Conservation (phyloP, 148 eudicot species). For the Persicaria maculosa region DNA sequence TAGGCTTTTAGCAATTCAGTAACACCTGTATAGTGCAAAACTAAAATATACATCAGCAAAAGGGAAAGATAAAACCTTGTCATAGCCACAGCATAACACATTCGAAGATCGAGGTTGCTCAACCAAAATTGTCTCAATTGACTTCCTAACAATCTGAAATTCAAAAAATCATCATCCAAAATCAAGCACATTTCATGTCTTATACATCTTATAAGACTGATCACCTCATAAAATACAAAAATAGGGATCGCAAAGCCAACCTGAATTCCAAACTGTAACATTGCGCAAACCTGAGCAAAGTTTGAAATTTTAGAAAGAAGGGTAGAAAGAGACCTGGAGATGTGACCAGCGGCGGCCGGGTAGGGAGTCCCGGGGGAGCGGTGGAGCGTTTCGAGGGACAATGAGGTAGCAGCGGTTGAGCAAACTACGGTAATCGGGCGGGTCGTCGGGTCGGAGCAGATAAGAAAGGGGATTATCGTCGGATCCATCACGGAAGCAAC, state of each 20-base stretch:
- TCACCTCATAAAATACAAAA: not conserved
- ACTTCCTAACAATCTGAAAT: constrained; percentile 58
- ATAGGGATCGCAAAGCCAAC: not conserved
- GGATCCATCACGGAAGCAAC: constrained; percentile 26
- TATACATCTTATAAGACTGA: not conserved
- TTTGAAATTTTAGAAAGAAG: not conserved
- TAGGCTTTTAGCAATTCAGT: not conserved
- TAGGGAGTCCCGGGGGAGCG: constrained; percentile 20
- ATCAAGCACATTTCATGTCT: not conserved
- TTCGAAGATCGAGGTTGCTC: constrained; percentile 29
- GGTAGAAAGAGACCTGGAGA: constrained; percentile 31
- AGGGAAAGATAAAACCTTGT: constrained; percentile 29
- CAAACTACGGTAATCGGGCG: constrained; percentile 41
- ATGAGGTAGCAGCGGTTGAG: constrained; percentile 50
- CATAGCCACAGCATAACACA: constrained; percentile 54
- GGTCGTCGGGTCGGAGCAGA: constrained; percentile 43
- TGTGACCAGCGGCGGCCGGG: constrained; percentile 46
- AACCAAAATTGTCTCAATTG: constrained; percentile 30
- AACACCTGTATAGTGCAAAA: not conserved
- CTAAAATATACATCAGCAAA: not conserved
- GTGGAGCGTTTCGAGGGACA: constrained; percentile 45
- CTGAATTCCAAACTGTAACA: too few species aligned
- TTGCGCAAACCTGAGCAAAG: not conserved
- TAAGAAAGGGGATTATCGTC: constrained; percentile 29
- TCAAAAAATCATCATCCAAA: not conserved